Conservation (phyloP, 2,329 filamentous ascomycete genomes). For the Xylaria sp. region DNA sequence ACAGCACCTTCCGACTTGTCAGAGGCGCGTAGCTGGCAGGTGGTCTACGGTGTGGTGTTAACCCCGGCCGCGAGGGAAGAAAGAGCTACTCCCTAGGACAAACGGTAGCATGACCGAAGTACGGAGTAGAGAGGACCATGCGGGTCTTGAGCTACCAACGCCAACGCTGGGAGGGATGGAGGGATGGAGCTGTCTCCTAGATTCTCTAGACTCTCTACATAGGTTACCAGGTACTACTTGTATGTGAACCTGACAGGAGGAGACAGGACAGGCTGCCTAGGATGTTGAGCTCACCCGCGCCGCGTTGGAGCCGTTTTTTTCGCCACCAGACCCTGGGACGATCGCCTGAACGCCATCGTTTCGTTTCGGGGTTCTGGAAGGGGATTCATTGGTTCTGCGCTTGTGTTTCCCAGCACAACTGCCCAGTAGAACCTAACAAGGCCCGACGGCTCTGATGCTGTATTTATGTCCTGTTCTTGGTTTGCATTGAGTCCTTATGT, state of each 20-base stretch:
- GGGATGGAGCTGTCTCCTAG: too few relatives aligned
- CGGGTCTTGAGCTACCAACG: slow-evolving; percentile 20
- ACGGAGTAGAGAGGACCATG: slow-evolving; percentile 20
- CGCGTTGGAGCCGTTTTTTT: slow-evolving; percentile 23
- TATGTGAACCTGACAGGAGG: slow-evolving; percentile 3
- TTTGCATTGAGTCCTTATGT: neutral
- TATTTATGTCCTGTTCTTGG: neutral
- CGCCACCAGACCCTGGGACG: slow-evolving; percentile 31
- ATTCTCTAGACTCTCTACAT: neutral
- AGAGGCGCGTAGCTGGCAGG: slow-evolving; percentile 10
- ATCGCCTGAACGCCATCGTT: slow-evolving; percentile 14
- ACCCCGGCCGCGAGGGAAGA: slow-evolving; percentile 20
- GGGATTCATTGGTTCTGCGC: slow-evolving; percentile 23
- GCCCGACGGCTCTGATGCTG: slow-evolving; percentile 5
- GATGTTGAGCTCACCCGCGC: slow-evolving; percentile 19
- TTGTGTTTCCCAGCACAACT: slow-evolving; percentile 16
- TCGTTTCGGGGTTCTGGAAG: slow-evolving; percentile 26
- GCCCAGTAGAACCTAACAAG: slow-evolving; percentile 13
- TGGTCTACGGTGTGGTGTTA: slow-evolving; percentile 17
- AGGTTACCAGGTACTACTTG: neutral
- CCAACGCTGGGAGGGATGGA: slow-evolving; percentile 15
- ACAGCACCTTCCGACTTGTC: slow-evolving; percentile 12
- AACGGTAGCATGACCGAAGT: slow-evolving; percentile 20
- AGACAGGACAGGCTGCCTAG: slow-evolving; percentile 15
- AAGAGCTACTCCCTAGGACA: slow-evolving; percentile 10